phyloP scores from a whole-genome alignment of 106 monocot species.

The Gastrodia elata region DNA sequence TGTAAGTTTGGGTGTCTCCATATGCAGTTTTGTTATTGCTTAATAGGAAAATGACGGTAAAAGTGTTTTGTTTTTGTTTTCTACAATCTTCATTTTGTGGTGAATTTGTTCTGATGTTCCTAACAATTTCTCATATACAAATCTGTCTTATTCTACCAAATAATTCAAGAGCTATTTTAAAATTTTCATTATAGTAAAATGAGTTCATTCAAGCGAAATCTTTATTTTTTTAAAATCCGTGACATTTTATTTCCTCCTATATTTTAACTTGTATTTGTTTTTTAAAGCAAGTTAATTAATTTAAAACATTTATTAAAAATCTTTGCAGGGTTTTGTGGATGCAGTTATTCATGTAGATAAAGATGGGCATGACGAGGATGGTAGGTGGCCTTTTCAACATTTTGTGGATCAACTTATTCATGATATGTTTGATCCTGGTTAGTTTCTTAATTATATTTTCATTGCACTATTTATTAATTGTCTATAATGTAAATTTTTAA shows the following conservation, averaged over 20 bases:
- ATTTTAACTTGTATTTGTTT: neutral
- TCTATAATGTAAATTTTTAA: conserved; percentile 4
- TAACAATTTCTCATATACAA: neutral
- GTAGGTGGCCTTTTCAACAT: conserved; percentile 78
- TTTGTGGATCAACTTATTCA: conserved; percentile 90
- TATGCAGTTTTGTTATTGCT: neutral
- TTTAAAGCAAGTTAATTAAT: neutral
- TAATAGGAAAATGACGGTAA: neutral
- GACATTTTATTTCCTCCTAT: neutral
- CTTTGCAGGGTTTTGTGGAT: conserved; percentile 49
- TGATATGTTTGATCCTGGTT: conserved; percentile 97
- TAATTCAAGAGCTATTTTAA: neutral
- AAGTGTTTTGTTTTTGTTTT: neutral
- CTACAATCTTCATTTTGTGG: neutral
- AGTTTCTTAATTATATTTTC: conserved; percentile 5
- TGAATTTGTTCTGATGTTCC: neutral
- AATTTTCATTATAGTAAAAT: neutral
- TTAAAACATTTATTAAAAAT: conserved; percentile 5
- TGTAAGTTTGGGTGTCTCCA: neutral
- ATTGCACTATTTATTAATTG: neutral
- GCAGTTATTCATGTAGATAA: conserved; percentile 39
- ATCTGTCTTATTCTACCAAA: neutral
- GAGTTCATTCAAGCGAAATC: neutral
- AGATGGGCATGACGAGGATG: conserved; percentile 32
- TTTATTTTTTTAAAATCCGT: neutral